phyloP scores from a whole-genome alignment of 768 basidiomycete genomes.

The Sarcodon sp. region DNA sequence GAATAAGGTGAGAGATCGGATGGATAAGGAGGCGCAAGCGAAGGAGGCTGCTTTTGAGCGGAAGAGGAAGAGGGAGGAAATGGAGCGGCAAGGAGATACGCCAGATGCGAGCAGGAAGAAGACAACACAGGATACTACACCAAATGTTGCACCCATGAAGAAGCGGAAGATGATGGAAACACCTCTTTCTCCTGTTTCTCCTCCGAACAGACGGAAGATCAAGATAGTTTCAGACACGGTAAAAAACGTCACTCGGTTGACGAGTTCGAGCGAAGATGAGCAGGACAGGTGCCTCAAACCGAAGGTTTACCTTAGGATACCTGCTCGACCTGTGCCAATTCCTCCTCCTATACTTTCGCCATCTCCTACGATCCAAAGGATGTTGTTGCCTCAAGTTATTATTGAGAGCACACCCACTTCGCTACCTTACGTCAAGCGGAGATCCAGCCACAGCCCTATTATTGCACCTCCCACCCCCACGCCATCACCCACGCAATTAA shows the following conservation, averaged over 20 bases:
- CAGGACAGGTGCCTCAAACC: background rate
- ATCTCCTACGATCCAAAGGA: background rate
- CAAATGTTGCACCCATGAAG: background rate
- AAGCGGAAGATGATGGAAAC: background rate
- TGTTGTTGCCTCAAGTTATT: background rate
- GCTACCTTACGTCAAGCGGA: too few species aligned
- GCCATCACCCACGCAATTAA: too few species aligned
- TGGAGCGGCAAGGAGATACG: conserved; percentile 12
- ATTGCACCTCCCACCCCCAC: too few species aligned
- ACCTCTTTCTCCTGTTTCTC: background rate
- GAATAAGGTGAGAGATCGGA: conserved; percentile 38
- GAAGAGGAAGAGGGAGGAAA: conserved; percentile 44
- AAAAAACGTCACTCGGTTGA: background rate
- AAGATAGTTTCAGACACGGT: background rate
- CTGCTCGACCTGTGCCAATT: background rate
- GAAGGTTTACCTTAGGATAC: background rate
- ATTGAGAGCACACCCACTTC: too few species aligned
- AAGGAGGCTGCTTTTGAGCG: conserved; percentile 44
- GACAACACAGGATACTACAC: background rate
- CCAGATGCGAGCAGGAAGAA: background rate
- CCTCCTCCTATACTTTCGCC: background rate
- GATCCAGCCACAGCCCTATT: too few species aligned
- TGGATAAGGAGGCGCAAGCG: conserved; percentile 37
- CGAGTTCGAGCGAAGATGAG: background rate
- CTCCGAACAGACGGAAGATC: background rate